A percentile compares a stretch with the other conserved stretches of the same genome.
These are phyloP conservation scores for Camptophora hylomeconis DNA, from an alignment of 2,329 filamentous ascomycete species.

Conservation along the genomic window DNA sequence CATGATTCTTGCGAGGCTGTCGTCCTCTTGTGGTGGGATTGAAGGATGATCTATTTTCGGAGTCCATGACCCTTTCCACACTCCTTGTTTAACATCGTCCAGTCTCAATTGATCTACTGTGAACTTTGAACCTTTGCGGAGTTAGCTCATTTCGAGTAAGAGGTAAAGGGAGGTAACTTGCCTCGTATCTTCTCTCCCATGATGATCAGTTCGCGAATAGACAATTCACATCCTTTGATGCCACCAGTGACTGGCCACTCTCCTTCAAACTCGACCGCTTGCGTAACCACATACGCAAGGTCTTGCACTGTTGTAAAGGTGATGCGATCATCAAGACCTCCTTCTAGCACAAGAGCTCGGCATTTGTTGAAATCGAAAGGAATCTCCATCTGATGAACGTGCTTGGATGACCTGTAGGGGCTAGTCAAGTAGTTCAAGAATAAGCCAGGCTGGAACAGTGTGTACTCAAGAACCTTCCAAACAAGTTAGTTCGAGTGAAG, in stretches of 20 bases:
- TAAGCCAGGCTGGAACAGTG: constrained; percentile 41
- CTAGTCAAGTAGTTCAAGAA: constrained; percentile 44
- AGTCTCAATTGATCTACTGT: constrained; percentile 30
- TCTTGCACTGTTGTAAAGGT: constrained; percentile 25
- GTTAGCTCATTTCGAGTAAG: constrained; percentile 5
- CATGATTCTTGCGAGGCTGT: constrained; percentile 14
- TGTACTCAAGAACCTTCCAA: constrained; percentile 41
- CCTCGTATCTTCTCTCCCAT: constrained; percentile 25
- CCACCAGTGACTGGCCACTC: constrained; percentile 30
- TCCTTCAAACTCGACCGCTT: constrained; percentile 27
- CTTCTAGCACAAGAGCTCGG: constrained; percentile 21
- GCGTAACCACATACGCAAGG: constrained; percentile 23
- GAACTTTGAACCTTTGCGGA: constrained; percentile 17
- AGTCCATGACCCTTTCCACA: constrained; percentile 18
- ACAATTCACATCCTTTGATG: constrained; percentile 23
- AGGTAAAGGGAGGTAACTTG: constrained; percentile 13
- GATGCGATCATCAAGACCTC: constrained; percentile 20
- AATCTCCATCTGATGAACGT: constrained; percentile 26
- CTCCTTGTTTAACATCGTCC: constrained; percentile 35
- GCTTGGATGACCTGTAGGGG: constrained; percentile 34
- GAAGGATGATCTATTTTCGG: constrained; percentile 19
- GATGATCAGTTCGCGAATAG: constrained; percentile 20
- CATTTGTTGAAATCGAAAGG: constrained; percentile 25
- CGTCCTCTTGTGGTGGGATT: constrained; percentile 18
- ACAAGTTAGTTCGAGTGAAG: not conserved